A percentile compares a stretch with the other conserved stretches of the same genome.
phyloP scores from a whole-genome alignment of 164 flowering plant genomes.

The Vitis amurensis region DNA sequence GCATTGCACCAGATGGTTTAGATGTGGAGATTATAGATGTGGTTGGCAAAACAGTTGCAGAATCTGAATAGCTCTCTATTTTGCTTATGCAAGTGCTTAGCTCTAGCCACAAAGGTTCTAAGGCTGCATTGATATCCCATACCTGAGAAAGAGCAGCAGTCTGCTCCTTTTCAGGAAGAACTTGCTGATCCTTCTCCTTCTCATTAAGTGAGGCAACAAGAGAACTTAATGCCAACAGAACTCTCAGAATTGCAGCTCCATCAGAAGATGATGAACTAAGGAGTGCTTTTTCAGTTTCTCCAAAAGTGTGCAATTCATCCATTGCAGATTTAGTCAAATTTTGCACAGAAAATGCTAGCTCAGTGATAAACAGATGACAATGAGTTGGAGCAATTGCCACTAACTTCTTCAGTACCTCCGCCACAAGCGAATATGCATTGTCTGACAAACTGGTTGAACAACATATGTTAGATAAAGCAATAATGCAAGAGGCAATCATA shows the following conservation, averaged over 20 bases:
- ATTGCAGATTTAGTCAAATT: constrained; percentile 69
- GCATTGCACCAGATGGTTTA: constrained; percentile 47
- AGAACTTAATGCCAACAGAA: constrained; percentile 85
- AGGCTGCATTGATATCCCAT: constrained; percentile 62
- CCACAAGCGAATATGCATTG: constrained; percentile 76
- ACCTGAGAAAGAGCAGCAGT: constrained; percentile 57
- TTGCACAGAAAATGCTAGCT: constrained; percentile 73
- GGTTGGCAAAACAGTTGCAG: constrained; percentile 40
- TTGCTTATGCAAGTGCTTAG: constrained; percentile 84
- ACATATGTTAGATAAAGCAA: constrained; percentile 6
- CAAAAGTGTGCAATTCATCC: constrained; percentile 70
- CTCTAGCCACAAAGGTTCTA: constrained; percentile 95
- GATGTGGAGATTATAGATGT: constrained; percentile 35
- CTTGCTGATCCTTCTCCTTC: constrained; percentile 52
- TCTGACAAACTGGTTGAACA: constrained; percentile 75
- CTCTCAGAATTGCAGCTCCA: constrained; percentile 92
- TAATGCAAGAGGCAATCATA: not conserved
- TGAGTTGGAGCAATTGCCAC: constrained; percentile 77
- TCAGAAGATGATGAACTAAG: constrained; percentile 69
- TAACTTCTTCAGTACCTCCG: constrained; percentile 86
- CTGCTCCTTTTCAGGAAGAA: constrained; percentile 47
- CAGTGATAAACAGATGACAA: constrained; percentile 76
- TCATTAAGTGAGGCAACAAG: constrained; percentile 62
- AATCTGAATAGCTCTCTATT: constrained; percentile 76
- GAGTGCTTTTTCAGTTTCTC: constrained; percentile 75